Base-by-base conservation (phyloP, 2,329 filamentous ascomycete genomes). In the Clonostachys sp. region DNA sequence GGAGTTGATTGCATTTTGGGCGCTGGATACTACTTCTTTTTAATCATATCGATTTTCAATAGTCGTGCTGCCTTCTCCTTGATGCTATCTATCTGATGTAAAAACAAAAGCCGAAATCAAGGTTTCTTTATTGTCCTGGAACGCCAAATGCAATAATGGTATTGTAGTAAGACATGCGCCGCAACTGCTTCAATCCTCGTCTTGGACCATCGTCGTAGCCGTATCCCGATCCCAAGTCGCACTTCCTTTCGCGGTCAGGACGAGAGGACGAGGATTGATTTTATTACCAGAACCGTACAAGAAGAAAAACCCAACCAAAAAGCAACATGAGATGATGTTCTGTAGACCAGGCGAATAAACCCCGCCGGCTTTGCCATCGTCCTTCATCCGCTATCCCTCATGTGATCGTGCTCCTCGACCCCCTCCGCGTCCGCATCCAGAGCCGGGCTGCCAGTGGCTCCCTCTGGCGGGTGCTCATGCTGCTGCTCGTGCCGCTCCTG, bases 391-490 rank as follows among this genome's bases (percentile, higher is more conserved):
- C 41, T 40, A 16, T 44, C 33, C n/a, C 44, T 49, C 33, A 16
- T 33, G 17, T 17, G 16, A 12, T n/a, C 18, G 5, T 39, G 30
- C 5, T 47, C 30, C 16, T 34, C 12, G 7, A 40, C 14, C 4
- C 20, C n/a, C 24, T 41, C 34, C 33, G 42, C 12, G 20, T 47
- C 33, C 12, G 44, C 41, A 36, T 49, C 44, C 24, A 35, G 14
- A 18, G 38, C 45, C 16, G 51, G 46, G 10, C 51, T 51, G 6
- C 50, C 44, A 1, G 54, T 49, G 8, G 51, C 47, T 10, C 43
- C 43, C 20, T 35, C 45, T 35, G 51, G 41, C 16, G 12, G 18
- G 3, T 46, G 38, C 2, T 45, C 30, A 9, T 38, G 33, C 24
- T 17, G 41, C 16, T 17, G n/a, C 20, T 48, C 39, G 13, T 48